Percentiles rank a stretch among this genome's conserved stretches.
phyloP scores from a whole-genome alignment of 805 yeast species.

The Pichia rugopelliculosa region DNA sequence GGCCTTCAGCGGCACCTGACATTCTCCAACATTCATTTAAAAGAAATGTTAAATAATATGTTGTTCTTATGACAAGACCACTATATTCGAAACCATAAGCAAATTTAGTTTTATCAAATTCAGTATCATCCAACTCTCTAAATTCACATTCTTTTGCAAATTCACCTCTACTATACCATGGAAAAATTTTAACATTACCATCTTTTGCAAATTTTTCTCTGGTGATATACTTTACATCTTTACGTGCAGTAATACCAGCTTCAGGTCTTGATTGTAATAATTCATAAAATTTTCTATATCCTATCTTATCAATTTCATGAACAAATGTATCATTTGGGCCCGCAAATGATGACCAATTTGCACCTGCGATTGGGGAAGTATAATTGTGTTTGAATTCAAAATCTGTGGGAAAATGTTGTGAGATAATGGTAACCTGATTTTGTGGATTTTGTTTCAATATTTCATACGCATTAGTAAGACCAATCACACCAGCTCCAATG shows the following conservation, averaged over 20 bases:
- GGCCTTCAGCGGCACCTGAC: constrained; percentile 5
- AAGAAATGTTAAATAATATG: constrained; percentile 21
- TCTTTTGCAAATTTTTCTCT: constrained; percentile 13
- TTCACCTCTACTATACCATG: constrained; percentile 37
- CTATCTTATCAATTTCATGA: constrained; percentile 36
- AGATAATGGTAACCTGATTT: constrained; percentile 36
- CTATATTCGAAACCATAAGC: constrained; percentile 40
- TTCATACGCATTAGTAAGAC: constrained; percentile 42
- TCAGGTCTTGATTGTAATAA: constrained; percentile 41
- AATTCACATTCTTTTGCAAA: constrained; percentile 28
- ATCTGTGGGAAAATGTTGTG: constrained; percentile 50
- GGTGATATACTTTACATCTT: constrained; percentile 15
- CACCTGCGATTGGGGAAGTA: constrained; percentile 66
- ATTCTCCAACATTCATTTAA: constrained; percentile 25
- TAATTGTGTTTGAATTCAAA: constrained; percentile 36
- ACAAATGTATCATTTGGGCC: constrained; percentile 27
- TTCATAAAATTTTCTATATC: constrained; percentile 39
- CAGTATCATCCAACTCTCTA: constrained; percentile 26
- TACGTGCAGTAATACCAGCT: constrained; percentile 36
- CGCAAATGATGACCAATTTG: constrained; percentile 62
- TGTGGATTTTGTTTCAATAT: constrained; percentile 30
- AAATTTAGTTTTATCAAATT: constrained; percentile 28
- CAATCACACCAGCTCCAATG: constrained; percentile 44
- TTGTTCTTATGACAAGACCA: constrained; percentile 23
- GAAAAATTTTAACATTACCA: constrained; percentile 17